Evolutionary conservation across 2,329 filamentous ascomycete species (phyloP).

Genomic region (Colletotrichum sp.): DNA sequence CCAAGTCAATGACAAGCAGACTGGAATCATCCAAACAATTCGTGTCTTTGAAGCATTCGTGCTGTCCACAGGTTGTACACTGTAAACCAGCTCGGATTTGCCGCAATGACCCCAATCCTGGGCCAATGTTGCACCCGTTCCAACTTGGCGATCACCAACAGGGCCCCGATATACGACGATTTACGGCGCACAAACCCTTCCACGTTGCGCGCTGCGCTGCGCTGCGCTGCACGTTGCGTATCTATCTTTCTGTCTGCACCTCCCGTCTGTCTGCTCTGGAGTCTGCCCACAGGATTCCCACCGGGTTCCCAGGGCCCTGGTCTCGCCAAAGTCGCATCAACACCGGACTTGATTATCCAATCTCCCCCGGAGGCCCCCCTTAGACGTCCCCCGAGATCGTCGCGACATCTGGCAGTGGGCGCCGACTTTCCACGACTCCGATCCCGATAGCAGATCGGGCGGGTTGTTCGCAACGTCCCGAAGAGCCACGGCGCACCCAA

Average conservation of each 20-base stretch:
- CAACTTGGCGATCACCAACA: slow-evolving; percentile 5
- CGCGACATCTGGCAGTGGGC: neutral
- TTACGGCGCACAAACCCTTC: neutral
- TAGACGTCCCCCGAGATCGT: neutral
- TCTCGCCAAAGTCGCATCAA: neutral
- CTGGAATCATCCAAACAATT: neutral
- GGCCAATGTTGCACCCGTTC: neutral
- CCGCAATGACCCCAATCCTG: neutral
- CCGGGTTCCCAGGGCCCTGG: neutral
- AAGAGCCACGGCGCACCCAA: neutral
- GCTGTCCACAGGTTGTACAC: neutral
- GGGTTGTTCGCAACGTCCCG: slow-evolving; percentile 3
- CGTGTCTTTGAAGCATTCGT: neutral
- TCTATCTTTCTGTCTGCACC: neutral
- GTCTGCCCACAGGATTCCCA: neutral
- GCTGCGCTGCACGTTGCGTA: neutral
- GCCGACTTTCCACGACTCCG: neutral
- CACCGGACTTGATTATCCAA: neutral
- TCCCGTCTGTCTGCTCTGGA: neutral
- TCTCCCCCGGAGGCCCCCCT: neutral
- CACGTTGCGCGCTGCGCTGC: neutral
- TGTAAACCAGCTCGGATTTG: neutral
- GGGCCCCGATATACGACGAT: neutral
- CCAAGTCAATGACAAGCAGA: neutral
- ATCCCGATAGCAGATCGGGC: neutral